These are phyloP conservation scores for Ascochyta viciae-villosae DNA, from an alignment of 2,329 filamentous ascomycete species.

Conservation along the genomic window DNA sequence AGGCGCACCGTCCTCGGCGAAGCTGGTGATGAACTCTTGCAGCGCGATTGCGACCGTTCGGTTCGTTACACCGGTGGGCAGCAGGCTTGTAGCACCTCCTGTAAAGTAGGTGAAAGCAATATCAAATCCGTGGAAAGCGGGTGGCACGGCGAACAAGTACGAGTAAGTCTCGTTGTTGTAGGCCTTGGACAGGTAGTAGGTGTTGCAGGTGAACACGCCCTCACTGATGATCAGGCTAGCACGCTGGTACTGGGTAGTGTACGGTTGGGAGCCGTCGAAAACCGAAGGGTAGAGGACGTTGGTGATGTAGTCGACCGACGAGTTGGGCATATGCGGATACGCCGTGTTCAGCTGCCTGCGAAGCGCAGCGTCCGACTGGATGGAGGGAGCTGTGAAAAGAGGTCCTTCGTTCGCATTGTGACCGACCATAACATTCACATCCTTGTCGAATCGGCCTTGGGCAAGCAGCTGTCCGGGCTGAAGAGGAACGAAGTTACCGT, in stretches of 20 bases:
- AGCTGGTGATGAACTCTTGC: constrained; percentile 56
- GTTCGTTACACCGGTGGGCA: constrained; percentile 33
- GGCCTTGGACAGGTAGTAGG: constrained; percentile 58
- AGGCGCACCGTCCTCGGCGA: constrained; percentile 50
- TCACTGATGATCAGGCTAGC: constrained; percentile 54
- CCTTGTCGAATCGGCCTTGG: constrained; percentile 47
- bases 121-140: constrained; percentile 62
- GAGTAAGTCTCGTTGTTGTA: constrained; percentile 57
- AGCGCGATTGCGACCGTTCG: constrained; percentile 51
- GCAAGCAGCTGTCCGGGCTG: constrained; percentile 46
- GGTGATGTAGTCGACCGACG: constrained; percentile 51
- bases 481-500: constrained; percentile 42
- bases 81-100: constrained; percentile 30
- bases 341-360: constrained; percentile 28
- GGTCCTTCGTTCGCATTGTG: constrained; percentile 57
- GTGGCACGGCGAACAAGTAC: constrained; percentile 62
- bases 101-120: constrained; percentile 62
- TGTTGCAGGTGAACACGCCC: constrained; percentile 59
- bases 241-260: constrained; percentile 55
- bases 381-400: constrained; percentile 52
- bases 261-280: constrained; percentile 56
- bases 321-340: constrained; percentile 42
- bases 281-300: constrained; percentile 59
- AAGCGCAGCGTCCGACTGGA: constrained; percentile 43
- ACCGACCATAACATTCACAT: constrained; percentile 45